Conservation (phyloP, 1,284 basidiomycete species). For the Laetiporus sulphureus region DNA sequence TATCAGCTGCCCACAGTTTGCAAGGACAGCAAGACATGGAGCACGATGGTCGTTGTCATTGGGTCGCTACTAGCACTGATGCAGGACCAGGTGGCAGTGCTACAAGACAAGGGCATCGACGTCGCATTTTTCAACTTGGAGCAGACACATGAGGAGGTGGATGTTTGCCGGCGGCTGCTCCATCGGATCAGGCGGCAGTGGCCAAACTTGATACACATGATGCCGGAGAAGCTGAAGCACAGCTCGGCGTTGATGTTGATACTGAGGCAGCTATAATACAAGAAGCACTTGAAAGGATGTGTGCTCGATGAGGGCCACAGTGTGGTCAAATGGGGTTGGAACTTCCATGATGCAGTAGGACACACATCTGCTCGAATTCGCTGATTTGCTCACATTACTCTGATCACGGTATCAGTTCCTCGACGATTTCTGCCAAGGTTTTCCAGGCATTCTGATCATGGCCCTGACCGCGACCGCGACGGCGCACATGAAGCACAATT, state of each 20-base stretch:
- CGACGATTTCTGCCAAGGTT: slow-evolving; percentile 63
- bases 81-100: slow-evolving; percentile 78
- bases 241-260: slow-evolving; percentile 52
- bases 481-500: slow-evolving; percentile 70
- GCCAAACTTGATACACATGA: slow-evolving; percentile 83
- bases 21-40: slow-evolving; percentile 59
- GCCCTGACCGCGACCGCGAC: slow-evolving; percentile 95
- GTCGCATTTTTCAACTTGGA: slow-evolving; percentile 72
- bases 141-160: slow-evolving; percentile 25
- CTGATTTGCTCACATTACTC: slow-evolving; percentile 12
- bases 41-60: slow-evolving; percentile 84
- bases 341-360: slow-evolving; percentile 73
- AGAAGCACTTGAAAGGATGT: slow-evolving; percentile 73
- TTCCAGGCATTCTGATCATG: slow-evolving; percentile 85
- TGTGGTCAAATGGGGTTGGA: slow-evolving; percentile 81
- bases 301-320: slow-evolving; percentile 97
- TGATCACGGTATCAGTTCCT: slow-evolving; percentile 58
- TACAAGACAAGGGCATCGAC: slow-evolving; percentile 63
- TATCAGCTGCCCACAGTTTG: slow-evolving; percentile 88
- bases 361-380: background rate
- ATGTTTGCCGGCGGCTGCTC: slow-evolving; percentile 30
- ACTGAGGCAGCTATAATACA: slow-evolving; percentile 50
- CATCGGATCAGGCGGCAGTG: slow-evolving; percentile 30
- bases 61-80: slow-evolving; percentile 90
- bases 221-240: slow-evolving; percentile 83